Evolutionary conservation across 202 grass and related monocot species (phyloP), one percentile per base, ranked within the genome.

Genomic region (Schoenoplectus tabernaemontani): DNA sequence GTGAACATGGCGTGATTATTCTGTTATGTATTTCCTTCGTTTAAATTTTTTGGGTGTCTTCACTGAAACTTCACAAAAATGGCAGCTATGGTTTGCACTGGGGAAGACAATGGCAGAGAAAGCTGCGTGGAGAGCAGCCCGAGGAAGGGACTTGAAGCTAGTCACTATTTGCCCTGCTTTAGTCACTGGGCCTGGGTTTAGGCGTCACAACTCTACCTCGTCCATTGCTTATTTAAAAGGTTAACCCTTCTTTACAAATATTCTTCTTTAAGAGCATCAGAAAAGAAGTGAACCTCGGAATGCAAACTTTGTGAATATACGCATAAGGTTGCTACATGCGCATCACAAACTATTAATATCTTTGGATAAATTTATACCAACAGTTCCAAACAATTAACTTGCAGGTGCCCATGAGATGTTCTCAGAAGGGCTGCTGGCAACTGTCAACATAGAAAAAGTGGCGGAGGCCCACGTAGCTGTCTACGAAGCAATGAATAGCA

Each of bases 181-280:
- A 7, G 90, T 99, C 75, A 98, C 91, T 20, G 96, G 96, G 1
- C 90, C 88, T 0, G 91, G 92, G 6, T 99, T 99, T 78, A 88
- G 86, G 30, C 88, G 91, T 33, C 88, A 88, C 81, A 99, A 91
- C 84, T 92, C 91, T 9, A 95, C 96, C 6, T 88, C 86, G 0
- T 99, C 96, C 63, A 91, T 99, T 23, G 96, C 96, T 1, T 99
- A 99, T 83, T 89, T 99, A 74, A 98, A 99, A 88, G 91, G 94
- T 97, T 16, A 44, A 24, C 20, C 5, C 9, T 20, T 9, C 10
- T 37, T 37, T 37, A 64, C 33, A 9, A 12, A 38, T 8, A 65
- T 8, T 65, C 34, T 37, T 65, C 16, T 38, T 65, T 65, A 5
- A 72, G 22, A 16, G 32, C 6, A 26, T 47, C 0, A 3, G 4